phyloP scores from a whole-genome alignment of 768 basidiomycete species.

The Amanita muscaria region DNA sequence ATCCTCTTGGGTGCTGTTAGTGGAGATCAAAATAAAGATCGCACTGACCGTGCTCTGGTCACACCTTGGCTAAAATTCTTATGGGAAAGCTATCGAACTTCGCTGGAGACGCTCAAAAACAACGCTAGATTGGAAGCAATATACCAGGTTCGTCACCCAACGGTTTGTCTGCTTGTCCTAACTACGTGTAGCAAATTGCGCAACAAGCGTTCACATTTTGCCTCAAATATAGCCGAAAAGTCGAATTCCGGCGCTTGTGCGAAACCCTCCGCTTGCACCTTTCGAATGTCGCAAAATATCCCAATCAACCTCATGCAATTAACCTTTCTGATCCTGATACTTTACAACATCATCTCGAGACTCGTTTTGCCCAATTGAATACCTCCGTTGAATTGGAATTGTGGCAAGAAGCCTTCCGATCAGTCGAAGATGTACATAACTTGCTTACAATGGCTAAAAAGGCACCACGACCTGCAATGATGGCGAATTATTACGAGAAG shows the following conservation, averaged over 20 bases:
- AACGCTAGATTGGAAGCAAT: conserved; percentile 87
- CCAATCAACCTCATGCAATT: conserved; percentile 89
- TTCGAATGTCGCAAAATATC: conserved; percentile 89
- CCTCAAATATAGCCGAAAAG: conserved; percentile 85
- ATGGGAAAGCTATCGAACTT: conserved; percentile 98
- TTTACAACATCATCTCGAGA: conserved; percentile 92
- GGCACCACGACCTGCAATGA: conserved; percentile 87
- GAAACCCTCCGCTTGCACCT: conserved; percentile 95
- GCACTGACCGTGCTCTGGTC: conserved; percentile 90
- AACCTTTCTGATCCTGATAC: conserved; percentile 94
- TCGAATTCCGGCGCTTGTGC: conserved; percentile 94
- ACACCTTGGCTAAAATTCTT: conserved; percentile 97
- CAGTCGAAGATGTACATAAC: conserved; percentile 96
- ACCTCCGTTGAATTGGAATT: conserved; percentile 96
- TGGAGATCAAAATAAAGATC: conserved; percentile 83
- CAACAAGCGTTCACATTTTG: conserved; percentile 98
- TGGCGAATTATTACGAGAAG: conserved; percentile 99
- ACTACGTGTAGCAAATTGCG: conserved; percentile 66
- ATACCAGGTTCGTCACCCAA: conserved; percentile 70
- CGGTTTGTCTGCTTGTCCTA: neutral
- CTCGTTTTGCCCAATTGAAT: conserved; percentile 93
- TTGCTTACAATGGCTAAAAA: conserved; percentile 91
- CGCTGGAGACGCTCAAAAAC: conserved; percentile 91
- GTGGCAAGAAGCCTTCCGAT: conserved; percentile 98
- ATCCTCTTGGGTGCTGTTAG: conserved; percentile 87